A percentile compares a stretch with the other conserved stretches of the same genome.
phyloP scores from a whole-genome alignment of 176 grass and related monocot species.

The Areca catechu region DNA sequence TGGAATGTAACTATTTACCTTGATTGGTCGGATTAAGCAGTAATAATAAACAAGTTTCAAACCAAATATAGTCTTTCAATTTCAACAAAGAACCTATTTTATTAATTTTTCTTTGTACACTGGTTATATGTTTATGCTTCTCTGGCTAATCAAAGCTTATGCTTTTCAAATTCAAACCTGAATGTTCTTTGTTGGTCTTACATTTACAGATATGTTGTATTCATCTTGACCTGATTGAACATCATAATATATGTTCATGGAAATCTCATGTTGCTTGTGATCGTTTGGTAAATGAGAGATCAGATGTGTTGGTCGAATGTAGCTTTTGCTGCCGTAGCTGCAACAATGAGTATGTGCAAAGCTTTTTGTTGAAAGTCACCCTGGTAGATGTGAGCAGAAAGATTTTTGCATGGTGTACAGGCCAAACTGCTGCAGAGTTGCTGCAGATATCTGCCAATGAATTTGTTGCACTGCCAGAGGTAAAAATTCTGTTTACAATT shows the following conservation, averaged over 20 bases:
- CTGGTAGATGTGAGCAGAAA: constrained; percentile 57
- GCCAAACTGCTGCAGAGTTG: constrained; percentile 72
- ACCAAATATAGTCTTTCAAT: no score
- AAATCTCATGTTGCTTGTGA: constrained; percentile 62
- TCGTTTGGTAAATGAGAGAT: constrained; percentile 31
- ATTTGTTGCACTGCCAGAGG: constrained; percentile 67
- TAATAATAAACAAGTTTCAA: no score
- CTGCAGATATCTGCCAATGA: constrained; percentile 89
- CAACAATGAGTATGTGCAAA: constrained; percentile 28
- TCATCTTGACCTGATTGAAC: constrained; percentile 41
- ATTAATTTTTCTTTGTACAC: no score
- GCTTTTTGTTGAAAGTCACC: constrained; percentile 61
- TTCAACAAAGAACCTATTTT: no score
- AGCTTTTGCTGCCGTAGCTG: constrained; percentile 53
- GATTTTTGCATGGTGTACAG: constrained; percentile 56
- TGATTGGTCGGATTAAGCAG: no score
- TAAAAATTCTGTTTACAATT: constrained; percentile 22
- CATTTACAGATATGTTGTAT: constrained; percentile 55
- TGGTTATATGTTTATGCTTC: no score
- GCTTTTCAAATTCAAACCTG: not conserved
- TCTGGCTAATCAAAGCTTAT: not conserved
- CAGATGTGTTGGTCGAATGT: constrained; percentile 35
- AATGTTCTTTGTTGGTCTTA: constrained; percentile 6
- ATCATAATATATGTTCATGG: constrained; percentile 42
- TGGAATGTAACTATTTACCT: no score